Base-by-base conservation (phyloP, 176 grass and related monocot species). In the Elaeis guineensis region DNA sequence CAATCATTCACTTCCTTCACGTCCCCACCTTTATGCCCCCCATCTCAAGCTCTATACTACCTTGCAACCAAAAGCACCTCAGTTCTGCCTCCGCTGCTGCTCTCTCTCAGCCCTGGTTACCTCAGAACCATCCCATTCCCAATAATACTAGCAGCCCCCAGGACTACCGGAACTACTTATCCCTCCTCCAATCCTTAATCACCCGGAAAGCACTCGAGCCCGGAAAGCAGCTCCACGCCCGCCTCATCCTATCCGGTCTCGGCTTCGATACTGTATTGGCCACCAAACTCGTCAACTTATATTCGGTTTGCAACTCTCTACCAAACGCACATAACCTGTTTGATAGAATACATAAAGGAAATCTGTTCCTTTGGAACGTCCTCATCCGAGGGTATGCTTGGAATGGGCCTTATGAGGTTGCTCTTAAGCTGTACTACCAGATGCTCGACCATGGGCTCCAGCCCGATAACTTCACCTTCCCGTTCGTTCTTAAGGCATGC, bases 301-400 rank as follows among this genome's bases (percentile, higher is more conserved):
- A 89, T 6, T 77, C 59, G 1, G 51, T 69, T 17, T 79, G 72
- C 65, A 58, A 77, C 51, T 66, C 64, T 32, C 48, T 88, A 4
- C 15, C 16, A 0, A 16, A 77, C 32, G 80, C 84, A 2, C 89
- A 71, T 16, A 28, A 5, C 17, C 57, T 94, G 81, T 94, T 94
- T 44, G 78, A 94, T 18, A 80, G 35, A 85, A 94, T 85, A 74
- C 66, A 69, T 21, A 81, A 74, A 19, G 19, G 72, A 7, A 89
- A 85, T 52, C 8, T 82, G n/a, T 95, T 89, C 54, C 26, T 80
- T 16, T 89, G 89, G 84, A 94, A 95, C 54, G 77, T 85, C 8
- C 72, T 95, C 23, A 85, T 89, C 62, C 79, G 85, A 12, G 75
- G 69, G 4, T 83, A 85, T 21, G 80, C 69, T 22, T 80, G 78